Base-by-base conservation (phyloP, 345 rosid species). In the Citrus australasica region DNA sequence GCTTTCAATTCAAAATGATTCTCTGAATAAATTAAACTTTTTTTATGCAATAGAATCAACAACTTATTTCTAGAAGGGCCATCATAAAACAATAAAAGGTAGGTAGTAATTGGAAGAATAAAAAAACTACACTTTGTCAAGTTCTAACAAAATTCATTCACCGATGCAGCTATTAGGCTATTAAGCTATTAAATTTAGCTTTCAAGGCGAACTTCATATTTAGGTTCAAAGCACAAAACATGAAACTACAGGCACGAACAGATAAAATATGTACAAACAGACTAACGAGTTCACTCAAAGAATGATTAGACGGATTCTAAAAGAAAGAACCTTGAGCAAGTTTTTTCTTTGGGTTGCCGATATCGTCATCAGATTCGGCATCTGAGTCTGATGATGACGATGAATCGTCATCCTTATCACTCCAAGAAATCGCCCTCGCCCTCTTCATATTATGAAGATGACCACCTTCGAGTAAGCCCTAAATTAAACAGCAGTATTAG, bases 381-480 rank as follows among this genome's bases (percentile, higher is more conserved):
- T 80, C 89, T 22, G 93, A 82, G 55, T 60, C 59, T 24, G 89
- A 87, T 1, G 88, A 82, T 3, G 90, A 86, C 8, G 89, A 85
- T 6, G 89, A 86, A 70, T 78, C 87, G 0, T 81, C 81, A 19
- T 84, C 88, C 75, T 84, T 77, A 30, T 85, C 89, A 58, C 79
- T 82, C 89, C 93, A 89, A 13, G 92, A 83, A 73, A 84, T 80
- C 33, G 89, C 78, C 86, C 95, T 86, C 83, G 89, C 78, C 86
- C 95, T 86, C 83, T 91, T 91, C 95, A 90, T 90, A 68, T 13
- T 32, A 13, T 62, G n/a, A 17, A 35, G 1, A n/a, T n/a, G 53
- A 59, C 3, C 19, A 2, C 60, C 21, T 30, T 30, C 25, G 46
- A 42, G 3, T 16, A 42, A 61, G 55, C 22, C 27, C 60, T 17